Conservation (phyloP, 179 eudicot genomes). For the Carnegiea gigantea region DNA sequence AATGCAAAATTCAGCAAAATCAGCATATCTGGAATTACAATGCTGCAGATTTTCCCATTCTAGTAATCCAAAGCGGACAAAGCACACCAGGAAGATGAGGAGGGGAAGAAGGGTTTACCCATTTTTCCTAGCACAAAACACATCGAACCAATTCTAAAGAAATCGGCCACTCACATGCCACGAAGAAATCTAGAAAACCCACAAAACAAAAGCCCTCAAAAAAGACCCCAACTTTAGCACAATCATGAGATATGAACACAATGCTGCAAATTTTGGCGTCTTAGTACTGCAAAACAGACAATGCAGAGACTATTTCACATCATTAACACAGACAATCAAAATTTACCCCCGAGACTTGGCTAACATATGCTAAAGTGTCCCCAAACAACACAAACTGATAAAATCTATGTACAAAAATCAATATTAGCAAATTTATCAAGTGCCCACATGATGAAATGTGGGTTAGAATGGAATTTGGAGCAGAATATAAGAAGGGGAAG, state of each 20-base stretch:
- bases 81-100: not conserved
- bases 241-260: not conserved
- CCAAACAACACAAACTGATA: not conserved
- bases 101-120: too few relatives aligned
- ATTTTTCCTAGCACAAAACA: not conserved
- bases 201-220: not conserved
- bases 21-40: not conserved
- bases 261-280: not conserved
- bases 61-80: not conserved
- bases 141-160: not conserved
- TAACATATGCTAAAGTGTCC: slow-evolving; percentile 14
- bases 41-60: too few relatives aligned
- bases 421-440: slow-evolving; percentile 22
- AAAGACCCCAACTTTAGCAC: not conserved
- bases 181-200: not conserved
- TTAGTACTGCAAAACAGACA: slow-evolving; percentile 3
- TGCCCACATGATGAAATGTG: slow-evolving; percentile 6
- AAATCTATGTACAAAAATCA: slow-evolving; percentile 13
- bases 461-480: not conserved
- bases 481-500: not conserved
- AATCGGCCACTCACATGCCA: not conserved
- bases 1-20: not conserved
- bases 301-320: not conserved
- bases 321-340: slow-evolving; percentile 6
- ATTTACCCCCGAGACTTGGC: not conserved